Evolutionary conservation across 1,284 basidiomycete species (phyloP).

Genomic region (Termitomyces sp.): DNA sequence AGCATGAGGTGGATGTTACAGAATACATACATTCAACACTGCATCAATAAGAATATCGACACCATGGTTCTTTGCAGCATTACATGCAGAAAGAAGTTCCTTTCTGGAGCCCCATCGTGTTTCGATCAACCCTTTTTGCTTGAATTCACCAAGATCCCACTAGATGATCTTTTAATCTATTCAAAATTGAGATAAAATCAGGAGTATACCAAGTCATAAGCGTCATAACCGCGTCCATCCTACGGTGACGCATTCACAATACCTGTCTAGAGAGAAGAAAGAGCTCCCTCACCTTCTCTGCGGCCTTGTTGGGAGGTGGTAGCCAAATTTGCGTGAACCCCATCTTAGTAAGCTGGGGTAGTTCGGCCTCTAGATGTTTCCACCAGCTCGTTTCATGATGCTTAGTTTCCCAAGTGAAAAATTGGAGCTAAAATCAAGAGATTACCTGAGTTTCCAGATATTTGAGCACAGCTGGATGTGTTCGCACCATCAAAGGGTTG

Average conservation of each 20-base stretch:
- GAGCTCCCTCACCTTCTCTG: constrained; percentile 39
- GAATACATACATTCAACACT: constrained; percentile 60
- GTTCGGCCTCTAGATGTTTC: constrained; percentile 72
- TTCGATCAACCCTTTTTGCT: constrained; percentile 72
- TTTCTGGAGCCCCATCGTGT: constrained; percentile 94
- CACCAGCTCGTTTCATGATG: constrained; percentile 71
- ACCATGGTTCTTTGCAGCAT: constrained; percentile 48
- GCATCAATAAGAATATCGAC: constrained; percentile 73
- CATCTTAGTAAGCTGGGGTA: constrained; percentile 64
- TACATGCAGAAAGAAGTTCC: constrained; percentile 69
- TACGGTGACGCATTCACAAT: constrained; percentile 21
- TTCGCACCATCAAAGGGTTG: constrained; percentile 63
- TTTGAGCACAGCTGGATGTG: background rate
- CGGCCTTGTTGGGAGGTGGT: constrained; percentile 75
- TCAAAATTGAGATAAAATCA: background rate
- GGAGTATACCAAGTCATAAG: constrained; percentile 63
- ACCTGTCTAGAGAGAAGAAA: background rate
- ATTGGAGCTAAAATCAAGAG: constrained; percentile 56
- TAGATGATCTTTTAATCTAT: constrained; percentile 23
- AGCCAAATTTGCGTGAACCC: constrained; percentile 85
- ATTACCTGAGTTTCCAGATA: background rate
- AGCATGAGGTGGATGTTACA: background rate
- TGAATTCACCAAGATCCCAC: constrained; percentile 93
- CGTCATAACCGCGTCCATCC: constrained; percentile 73
- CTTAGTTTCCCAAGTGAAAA: constrained; percentile 75